Evolutionary conservation across 176 grass and related monocot genomes (phyloP).

Genomic region (Carex littledalei): DNA sequence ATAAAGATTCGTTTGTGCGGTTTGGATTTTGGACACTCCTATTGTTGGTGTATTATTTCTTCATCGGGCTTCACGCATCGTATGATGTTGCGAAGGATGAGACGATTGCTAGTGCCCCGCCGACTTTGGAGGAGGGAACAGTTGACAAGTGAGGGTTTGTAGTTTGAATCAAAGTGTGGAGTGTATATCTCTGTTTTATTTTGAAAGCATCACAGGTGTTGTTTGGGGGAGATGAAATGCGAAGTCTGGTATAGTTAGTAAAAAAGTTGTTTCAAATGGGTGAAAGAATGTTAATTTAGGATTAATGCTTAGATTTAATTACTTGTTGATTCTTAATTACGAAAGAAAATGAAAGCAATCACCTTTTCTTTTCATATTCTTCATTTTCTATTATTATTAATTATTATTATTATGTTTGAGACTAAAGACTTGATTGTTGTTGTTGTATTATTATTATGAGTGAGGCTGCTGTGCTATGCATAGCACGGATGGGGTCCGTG

Average conservation of each 20-base stretch:
- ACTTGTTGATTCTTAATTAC: neutral
- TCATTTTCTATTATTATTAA: no score
- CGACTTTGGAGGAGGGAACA: constrained; percentile 32
- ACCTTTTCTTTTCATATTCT: neutral
- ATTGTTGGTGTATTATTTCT: constrained; percentile 78
- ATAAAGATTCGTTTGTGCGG: constrained; percentile 57
- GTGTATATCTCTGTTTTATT: neutral
- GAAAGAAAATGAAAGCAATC: neutral
- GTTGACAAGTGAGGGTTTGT: constrained; percentile 5
- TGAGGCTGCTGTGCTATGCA: no score
- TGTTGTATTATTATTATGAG: no score
- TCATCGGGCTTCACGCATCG: constrained; percentile 84
- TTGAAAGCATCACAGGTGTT: neutral
- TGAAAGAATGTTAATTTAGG: neutral
- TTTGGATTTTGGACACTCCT: constrained; percentile 61
- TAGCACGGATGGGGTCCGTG: no score
- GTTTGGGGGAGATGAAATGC: neutral
- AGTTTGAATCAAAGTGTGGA: neutral
- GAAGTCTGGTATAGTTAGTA: neutral
- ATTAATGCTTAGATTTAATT: neutral
- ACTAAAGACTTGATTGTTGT: no score
- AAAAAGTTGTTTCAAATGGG: neutral
- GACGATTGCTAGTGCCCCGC: neutral
- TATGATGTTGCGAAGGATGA: constrained; percentile 57
- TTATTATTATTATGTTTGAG: neutral